phyloP scores from a whole-genome alignment of 2,329 filamentous ascomycete species.

The Penicillium palitans region DNA sequence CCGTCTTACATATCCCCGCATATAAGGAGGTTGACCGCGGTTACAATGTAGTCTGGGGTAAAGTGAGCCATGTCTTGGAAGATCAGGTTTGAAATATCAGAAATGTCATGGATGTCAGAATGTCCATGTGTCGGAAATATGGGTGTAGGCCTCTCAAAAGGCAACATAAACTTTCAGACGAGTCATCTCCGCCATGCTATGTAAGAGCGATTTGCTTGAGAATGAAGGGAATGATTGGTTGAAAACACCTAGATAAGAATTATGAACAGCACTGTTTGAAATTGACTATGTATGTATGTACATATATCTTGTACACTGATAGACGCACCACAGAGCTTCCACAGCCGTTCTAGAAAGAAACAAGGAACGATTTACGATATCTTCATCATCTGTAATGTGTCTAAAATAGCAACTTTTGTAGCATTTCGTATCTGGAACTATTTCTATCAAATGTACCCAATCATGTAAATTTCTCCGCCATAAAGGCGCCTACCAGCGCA shows the following conservation, averaged over 20 bases:
- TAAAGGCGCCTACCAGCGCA: not conserved
- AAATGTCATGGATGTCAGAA: not conserved
- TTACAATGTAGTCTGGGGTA: conserved; percentile 5
- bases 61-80: not conserved
- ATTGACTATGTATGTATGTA: not conserved
- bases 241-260: not conserved
- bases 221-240: not conserved
- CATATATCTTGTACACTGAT: not conserved
- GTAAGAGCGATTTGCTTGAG: not conserved
- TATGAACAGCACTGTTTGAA: not conserved
- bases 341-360: not conserved
- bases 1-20: conserved; percentile 17
- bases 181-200: not conserved
- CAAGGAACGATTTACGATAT: not conserved
- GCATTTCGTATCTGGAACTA: conserved; percentile 9
- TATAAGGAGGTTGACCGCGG: not conserved
- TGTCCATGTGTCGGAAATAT: not conserved
- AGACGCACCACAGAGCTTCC: not conserved
- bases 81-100: not conserved
- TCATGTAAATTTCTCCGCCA: conserved; percentile 15
- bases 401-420: conserved; percentile 18
- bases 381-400: not conserved
- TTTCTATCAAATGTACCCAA: conserved; percentile 19
- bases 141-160: not conserved
- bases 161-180: not conserved